Percentiles rank a stretch among this genome's conserved stretches.
phyloP scores from a whole-genome alignment of 305 asterid species.

The Ilex paraguariensis region DNA sequence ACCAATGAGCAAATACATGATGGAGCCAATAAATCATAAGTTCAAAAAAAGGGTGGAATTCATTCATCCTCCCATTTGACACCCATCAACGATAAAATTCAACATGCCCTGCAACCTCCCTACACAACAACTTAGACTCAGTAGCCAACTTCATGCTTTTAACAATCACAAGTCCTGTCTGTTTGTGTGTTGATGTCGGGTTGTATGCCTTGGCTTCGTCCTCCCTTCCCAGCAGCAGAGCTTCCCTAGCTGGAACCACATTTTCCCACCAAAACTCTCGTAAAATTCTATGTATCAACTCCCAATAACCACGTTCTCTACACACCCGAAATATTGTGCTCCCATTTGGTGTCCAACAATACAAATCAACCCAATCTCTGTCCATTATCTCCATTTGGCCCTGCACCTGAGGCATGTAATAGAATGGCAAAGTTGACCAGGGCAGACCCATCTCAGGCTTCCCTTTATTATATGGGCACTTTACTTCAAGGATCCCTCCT shows the following conservation, averaged over 20 bases:
- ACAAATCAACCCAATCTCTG: slow-evolving; percentile 85
- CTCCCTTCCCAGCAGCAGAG: slow-evolving; percentile 49
- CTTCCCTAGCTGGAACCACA: slow-evolving; percentile 81
- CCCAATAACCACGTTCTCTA: slow-evolving; percentile 71
- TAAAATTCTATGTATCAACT: slow-evolving; percentile 55
- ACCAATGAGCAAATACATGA: no score
- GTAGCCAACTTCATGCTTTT: slow-evolving; percentile 73
- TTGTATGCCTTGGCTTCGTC: slow-evolving; percentile 59
- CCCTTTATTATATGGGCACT: slow-evolving; percentile 90
- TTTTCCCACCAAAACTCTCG: slow-evolving; percentile 97
- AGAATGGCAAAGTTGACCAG: slow-evolving; percentile 75
- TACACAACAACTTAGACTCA: slow-evolving; percentile 69
- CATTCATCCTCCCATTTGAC: not conserved
- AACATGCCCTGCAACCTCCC: slow-evolving; percentile 81
- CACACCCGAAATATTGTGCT: slow-evolving; percentile 71
- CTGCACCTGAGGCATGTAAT: slow-evolving; percentile 96
- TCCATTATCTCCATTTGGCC: slow-evolving; percentile 97
- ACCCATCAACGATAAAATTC: slow-evolving; percentile 39
- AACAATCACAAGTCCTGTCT: slow-evolving; percentile 62
- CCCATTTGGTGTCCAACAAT: slow-evolving; percentile 94
- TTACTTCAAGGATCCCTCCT: slow-evolving; percentile 89
- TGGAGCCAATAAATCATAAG: no score
- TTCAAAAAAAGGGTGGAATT: no score
- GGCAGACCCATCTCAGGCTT: slow-evolving; percentile 80
- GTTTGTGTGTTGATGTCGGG: slow-evolving; percentile 62